These are phyloP conservation scores for Penicillium egyptiacum DNA, from an alignment of 495 filamentous ascomycete genomes.

Conservation along the genomic window DNA sequence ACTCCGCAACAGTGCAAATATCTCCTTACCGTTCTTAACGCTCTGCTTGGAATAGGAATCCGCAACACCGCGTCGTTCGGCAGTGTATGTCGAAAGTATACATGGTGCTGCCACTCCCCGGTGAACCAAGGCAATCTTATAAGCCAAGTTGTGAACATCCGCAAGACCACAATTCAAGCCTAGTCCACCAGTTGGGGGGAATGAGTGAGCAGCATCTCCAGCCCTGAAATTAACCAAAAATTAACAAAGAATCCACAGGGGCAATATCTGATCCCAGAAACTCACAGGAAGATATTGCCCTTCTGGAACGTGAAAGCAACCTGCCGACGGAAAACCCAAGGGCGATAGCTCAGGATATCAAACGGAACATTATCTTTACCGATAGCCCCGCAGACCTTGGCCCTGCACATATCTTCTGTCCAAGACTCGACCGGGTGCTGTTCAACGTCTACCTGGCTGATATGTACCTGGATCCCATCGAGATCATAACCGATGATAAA, in stretches of 20 bases:
- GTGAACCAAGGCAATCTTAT: constrained; percentile 35
- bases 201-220: constrained; percentile 52
- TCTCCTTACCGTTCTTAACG: constrained; percentile 34
- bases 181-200: constrained; percentile 36
- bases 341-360: constrained; percentile 38
- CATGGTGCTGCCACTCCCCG: constrained; percentile 11
- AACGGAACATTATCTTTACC: constrained; percentile 32
- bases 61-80: constrained; percentile 28
- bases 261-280: background rate
- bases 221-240: constrained; percentile 29
- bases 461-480: constrained; percentile 39
- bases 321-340: constrained; percentile 43
- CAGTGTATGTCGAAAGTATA: constrained; percentile 20
- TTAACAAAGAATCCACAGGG: background rate
- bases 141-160: constrained; percentile 38
- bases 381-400: constrained; percentile 35
- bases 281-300: constrained; percentile 40
- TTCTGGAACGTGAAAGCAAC: constrained; percentile 35
- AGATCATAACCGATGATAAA: constrained; percentile 46
- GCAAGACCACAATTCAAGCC: constrained; percentile 38
- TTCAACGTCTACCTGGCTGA: constrained; percentile 42
- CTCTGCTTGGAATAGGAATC: constrained; percentile 30
- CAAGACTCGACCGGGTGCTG: constrained; percentile 38
- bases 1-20: constrained; percentile 26
- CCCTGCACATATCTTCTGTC: constrained; percentile 35